Evolutionary conservation across 345 rosid genomes (phyloP), one percentile per base, ranked within the genome.

Genomic region (Aquilaria yunnanensis): DNA sequence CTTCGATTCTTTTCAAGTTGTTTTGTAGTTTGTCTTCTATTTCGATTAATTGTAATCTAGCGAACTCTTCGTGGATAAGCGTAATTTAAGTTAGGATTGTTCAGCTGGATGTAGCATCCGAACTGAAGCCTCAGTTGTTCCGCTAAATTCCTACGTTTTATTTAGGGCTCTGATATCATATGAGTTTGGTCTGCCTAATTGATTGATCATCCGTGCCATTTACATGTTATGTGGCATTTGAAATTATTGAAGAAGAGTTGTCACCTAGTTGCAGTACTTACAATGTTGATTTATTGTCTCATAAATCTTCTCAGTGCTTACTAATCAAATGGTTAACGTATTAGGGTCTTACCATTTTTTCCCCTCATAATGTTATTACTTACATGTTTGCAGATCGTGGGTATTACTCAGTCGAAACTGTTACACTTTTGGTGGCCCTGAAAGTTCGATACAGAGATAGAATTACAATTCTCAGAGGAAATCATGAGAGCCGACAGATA

Each of bases 401-500:
- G 0, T 90, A 94, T 75, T 94, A 94, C 76, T 94, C 99, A 0
- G 99, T 94, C 65, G 99, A 94, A 80, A 94, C 99, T 45, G 99
- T 90, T 65, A 83, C 99, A 31, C 81, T 94, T 64, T 78, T 94
- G 80, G 99, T 94, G 77, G 97, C 99, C 6, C 61, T 94, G 77
- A 94, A 94, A 80, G 99, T 94, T 13, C 85, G 99, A 33, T 90
- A 88, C 75, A 83, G 99, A 74, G 99, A 94, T 80, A 83, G 99
- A 78, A 56, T 94, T 67, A 94, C 99, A 12, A 94, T 94, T 63
- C 78, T 94, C 6, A 83, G 99, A 82, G 99, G 99, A 63, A 94
- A 94, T 52, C 99, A 94, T 16, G 99, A 94, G 83, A 94, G 99
- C 82, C 85, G 99, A 67, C 99, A 94, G 81, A 94, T 94, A 32